phyloP scores from a whole-genome alignment of 495 filamentous ascomycete species.

The Umbilicaria muhlenbergii region DNA sequence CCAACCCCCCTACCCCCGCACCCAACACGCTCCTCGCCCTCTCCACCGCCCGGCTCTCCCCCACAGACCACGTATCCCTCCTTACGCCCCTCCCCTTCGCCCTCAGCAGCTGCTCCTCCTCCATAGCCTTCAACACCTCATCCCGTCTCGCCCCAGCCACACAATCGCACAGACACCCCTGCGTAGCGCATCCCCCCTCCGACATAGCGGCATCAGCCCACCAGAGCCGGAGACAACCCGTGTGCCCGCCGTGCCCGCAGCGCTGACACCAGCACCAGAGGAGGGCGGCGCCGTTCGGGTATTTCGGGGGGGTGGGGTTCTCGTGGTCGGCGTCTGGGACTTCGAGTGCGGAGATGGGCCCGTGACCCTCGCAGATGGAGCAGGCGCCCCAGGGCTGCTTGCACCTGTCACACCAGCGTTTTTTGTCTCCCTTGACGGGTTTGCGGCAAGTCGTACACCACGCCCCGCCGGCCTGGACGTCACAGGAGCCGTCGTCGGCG shows the following conservation, averaged over 20 bases:
- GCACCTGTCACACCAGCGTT: conserved; percentile 34
- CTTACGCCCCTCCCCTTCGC: conserved; percentile 3
- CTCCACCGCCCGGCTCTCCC: conserved; percentile 9
- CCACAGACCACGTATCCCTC: conserved; percentile 7
- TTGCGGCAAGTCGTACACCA: conserved; percentile 36
- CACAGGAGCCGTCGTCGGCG: conserved; percentile 36
- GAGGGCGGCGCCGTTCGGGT: conserved; percentile 19
- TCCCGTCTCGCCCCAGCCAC: conserved; percentile 45
- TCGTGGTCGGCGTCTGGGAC: conserved; percentile 14
- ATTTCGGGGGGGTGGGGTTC: conserved; percentile 4
- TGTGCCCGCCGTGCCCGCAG: conserved; percentile 63
- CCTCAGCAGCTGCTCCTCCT: background rate
- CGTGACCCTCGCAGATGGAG: conserved; percentile 18
- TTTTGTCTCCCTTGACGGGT: conserved; percentile 33
- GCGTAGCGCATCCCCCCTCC: conserved; percentile 58
- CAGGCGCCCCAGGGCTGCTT: conserved; percentile 19
- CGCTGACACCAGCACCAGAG: conserved; percentile 59
- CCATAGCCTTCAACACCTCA: conserved; percentile 14
- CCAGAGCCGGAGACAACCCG: conserved; percentile 53
- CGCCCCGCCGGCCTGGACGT: conserved; percentile 27
- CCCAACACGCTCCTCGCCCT: conserved; percentile 8
- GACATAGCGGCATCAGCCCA: conserved; percentile 36
- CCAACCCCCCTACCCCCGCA: background rate
- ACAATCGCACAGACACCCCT: conserved; percentile 60
- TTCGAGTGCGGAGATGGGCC: conserved; percentile 4